Percentiles rank a stretch among this genome's conserved stretches.
Conservation (phyloP, 1,284 basidiomycete genomes). For the Ustilago bromivora region DNA sequence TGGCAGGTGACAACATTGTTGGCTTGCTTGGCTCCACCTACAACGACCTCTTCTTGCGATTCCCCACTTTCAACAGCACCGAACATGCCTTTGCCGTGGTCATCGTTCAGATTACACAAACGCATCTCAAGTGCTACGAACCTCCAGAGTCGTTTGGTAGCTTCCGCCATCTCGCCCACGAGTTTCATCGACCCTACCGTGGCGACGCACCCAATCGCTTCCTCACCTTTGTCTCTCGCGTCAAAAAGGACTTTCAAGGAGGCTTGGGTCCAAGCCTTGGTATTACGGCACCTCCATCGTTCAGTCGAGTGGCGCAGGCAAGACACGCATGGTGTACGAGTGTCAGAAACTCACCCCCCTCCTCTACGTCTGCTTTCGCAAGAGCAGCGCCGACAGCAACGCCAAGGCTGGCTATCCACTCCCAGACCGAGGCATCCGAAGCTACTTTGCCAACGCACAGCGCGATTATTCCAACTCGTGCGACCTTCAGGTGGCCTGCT, state of each 20-base stretch:
- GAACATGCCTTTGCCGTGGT: too few species aligned
- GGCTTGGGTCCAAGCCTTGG: neutral
- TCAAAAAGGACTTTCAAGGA: neutral
- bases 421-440: neutral
- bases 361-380: neutral
- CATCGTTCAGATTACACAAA: too few species aligned
- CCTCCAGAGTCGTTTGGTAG: too few species aligned
- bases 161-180: constrained; percentile 64
- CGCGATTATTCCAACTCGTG: neutral
- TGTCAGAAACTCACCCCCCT: neutral
- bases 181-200: neutral
- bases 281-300: neutral
- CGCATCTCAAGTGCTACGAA: too few species aligned
- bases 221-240: neutral
- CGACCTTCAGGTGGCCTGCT: neutral
- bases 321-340: neutral
- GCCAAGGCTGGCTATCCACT: neutral
- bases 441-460: neutral
- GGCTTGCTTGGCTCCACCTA: too few species aligned
- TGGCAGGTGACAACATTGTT: too few species aligned
- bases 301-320: constrained; percentile 1
- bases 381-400: neutral
- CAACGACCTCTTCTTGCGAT: too few species aligned
- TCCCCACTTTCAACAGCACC: too few species aligned
- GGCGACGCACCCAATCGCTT: neutral